Conservation (phyloP, 441 rosid species). For the Pelargonium fulgidum region DNA sequence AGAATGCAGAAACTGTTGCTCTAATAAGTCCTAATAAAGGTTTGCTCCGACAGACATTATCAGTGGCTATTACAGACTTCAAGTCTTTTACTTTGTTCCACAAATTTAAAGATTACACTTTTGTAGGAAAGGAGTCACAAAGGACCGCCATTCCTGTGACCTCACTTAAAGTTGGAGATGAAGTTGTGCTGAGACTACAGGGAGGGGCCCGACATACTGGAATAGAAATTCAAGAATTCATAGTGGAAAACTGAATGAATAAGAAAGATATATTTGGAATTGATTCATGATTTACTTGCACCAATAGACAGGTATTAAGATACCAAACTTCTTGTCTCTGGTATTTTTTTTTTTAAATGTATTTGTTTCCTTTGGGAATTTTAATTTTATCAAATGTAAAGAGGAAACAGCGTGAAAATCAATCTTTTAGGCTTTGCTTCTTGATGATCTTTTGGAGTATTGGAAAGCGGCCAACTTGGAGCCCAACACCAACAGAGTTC, state of each 20-base stretch:
- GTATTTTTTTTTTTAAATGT: too few species aligned
- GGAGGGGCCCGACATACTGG: conserved; percentile 88
- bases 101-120: neutral
- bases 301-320: neutral
- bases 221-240: conserved; percentile 74
- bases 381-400: too few species aligned
- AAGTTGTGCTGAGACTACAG: conserved; percentile 51
- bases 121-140: conserved; percentile 37
- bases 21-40: conserved; percentile 57
- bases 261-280: neutral
- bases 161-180: conserved; percentile 61
- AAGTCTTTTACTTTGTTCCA: conserved; percentile 3
- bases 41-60: conserved; percentile 16
- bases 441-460: too few species aligned
- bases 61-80: conserved; percentile 14
- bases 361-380: too few species aligned
- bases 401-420: too few species aligned
- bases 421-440: too few species aligned
- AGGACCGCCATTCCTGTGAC: conserved; percentile 56
- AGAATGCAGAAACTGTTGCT: conserved; percentile 83
- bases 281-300: neutral
- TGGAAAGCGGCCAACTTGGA: too few species aligned
- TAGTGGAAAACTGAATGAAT: conserved; percentile 54
- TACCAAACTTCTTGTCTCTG: neutral
- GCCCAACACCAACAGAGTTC: too few species aligned